Conservation (phyloP, 1,139 yeast genomes). For the Candida pseudocylindracea region DNA sequence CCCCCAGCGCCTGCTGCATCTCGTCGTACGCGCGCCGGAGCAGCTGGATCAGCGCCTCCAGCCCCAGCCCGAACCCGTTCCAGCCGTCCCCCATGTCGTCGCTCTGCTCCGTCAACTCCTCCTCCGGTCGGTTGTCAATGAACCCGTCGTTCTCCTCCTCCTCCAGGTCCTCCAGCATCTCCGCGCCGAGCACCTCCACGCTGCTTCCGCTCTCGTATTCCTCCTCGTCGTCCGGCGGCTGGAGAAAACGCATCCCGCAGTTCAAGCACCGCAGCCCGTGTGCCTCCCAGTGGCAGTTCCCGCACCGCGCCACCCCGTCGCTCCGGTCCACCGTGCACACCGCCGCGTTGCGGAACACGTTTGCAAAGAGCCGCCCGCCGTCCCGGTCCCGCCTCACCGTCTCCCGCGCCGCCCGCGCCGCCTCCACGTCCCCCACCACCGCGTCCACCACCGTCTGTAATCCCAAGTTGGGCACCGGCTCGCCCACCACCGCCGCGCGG, state of each 20-base stretch:
- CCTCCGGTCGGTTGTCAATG: slow-evolving; percentile 1
- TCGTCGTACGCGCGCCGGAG: no score
- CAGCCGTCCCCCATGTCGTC: slow-evolving; percentile 5
- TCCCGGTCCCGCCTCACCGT: slow-evolving; percentile 8
- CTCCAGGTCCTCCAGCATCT: slow-evolving; percentile 2
- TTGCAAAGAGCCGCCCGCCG: slow-evolving; percentile 12
- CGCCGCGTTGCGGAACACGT: slow-evolving; percentile 12
- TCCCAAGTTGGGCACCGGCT: slow-evolving; percentile 23
- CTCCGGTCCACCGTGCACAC: slow-evolving; percentile 35
- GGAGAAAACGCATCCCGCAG: slow-evolving; percentile 22
- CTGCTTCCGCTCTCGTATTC: slow-evolving; percentile 4
- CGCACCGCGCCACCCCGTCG: slow-evolving; percentile 67
- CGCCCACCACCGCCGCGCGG: slow-evolving; percentile 15
- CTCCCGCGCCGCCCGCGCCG: slow-evolving; percentile 6
- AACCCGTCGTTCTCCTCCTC: not conserved
- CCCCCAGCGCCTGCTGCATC: not conserved
- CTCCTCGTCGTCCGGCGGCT: slow-evolving; percentile 7
- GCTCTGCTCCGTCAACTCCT: slow-evolving; percentile 2
- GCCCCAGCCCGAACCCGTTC: slow-evolving; percentile 5
- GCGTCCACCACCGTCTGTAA: slow-evolving; percentile 14
- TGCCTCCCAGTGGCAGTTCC: slow-evolving; percentile 70
- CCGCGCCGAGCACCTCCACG: slow-evolving; percentile 1
- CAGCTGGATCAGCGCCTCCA: no score
- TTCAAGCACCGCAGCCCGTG: slow-evolving; percentile 30
- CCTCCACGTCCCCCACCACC: slow-evolving; percentile 12